Evolutionary conservation across 805 yeast genomes (phyloP).

Genomic region (Pichia cephalocereana): DNA sequence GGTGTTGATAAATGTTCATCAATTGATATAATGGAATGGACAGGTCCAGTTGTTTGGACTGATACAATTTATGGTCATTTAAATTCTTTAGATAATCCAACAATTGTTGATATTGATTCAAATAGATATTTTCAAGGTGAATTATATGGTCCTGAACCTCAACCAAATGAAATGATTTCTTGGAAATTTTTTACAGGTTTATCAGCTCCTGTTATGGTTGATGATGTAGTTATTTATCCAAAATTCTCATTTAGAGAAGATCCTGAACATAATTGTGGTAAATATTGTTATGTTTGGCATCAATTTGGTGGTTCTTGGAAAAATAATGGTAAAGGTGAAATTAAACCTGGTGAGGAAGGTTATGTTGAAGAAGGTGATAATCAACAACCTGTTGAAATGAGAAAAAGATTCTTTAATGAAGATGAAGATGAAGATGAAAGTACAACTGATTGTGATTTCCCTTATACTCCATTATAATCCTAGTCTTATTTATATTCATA

Average conservation of each 20-base stretch:
- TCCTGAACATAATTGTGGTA: slow-evolving; percentile 26
- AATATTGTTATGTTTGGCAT: slow-evolving; percentile 27
- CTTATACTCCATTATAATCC: neutral
- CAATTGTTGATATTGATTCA: slow-evolving; percentile 26
- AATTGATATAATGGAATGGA: slow-evolving; percentile 58
- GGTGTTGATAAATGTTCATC: slow-evolving; percentile 29
- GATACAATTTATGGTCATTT: slow-evolving; percentile 61
- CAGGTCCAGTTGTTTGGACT: slow-evolving; percentile 76
- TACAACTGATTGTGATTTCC: slow-evolving; percentile 1
- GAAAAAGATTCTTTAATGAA: slow-evolving; percentile 8
- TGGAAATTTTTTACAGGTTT: slow-evolving; percentile 29
- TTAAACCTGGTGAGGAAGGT: slow-evolving; percentile 23
- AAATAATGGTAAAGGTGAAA: slow-evolving; percentile 28
- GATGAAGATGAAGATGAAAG: neutral
- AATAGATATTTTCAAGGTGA: slow-evolving; percentile 22
- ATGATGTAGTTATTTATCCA: slow-evolving; percentile 28
- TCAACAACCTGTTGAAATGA: slow-evolving; percentile 4
- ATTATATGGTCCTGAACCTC: slow-evolving; percentile 25
- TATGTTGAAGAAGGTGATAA: slow-evolving; percentile 13
- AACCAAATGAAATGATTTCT: slow-evolving; percentile 19
- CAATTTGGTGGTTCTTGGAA: slow-evolving; percentile 31
- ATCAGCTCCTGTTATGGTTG: slow-evolving; percentile 26
- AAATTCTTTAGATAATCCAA: slow-evolving; percentile 32
- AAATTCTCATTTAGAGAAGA: slow-evolving; percentile 27
- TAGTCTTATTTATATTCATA: too few relatives aligned